Base-by-base conservation (phyloP, 2,329 filamentous ascomycete genomes). In the Verticillium klebahnii region DNA sequence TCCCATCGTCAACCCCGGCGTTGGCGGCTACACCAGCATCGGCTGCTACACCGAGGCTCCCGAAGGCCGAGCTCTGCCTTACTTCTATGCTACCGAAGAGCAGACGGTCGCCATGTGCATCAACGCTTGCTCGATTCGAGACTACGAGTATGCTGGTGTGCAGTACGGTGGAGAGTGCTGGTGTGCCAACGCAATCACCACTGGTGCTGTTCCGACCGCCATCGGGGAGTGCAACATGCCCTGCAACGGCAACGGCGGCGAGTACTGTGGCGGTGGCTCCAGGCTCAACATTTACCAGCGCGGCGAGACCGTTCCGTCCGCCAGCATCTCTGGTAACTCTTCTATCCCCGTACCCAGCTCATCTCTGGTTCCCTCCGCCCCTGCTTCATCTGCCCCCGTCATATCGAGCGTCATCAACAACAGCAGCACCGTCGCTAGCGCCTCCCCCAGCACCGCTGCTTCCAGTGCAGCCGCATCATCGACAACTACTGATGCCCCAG, bases 91-190 rank as follows among this genome's bases (percentile, higher is more conserved):
- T 2, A 67, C 62, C 11, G 64, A 65, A 14, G 59, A 61, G n/a
- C 58, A 64, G 61, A 72, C 69, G 3, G 68, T 72, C 4, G 66
- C 62, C n/a, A 60, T 25, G 23, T 72, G 71, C 25, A 58, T 72
- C 25, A 60, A 65, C 1, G 73, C 70, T 14, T 78, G 76, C 58
- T 70, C 69, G n/a, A 63, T 57, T 1, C 57, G 58, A 0, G 63
- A 45, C 2, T 76, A 73, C 31, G 56, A 62, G 0, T 74, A 73
- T 9, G 75, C 73, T 3, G 76, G 75, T 19, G 45, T 77, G 0
- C 74, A 78, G 56, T 77, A 77, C n/a, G 75, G 75, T 1, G 73
- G 74, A 50, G 75, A 78, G 71, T 78, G 75, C 17, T 78, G 73
- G 66, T 78, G 75, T 7, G 75, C 72, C 1, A 73, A 75, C 60